Base-by-base conservation (phyloP, 768 basidiomycete genomes). In the Leccinum fibrillosum region DNA sequence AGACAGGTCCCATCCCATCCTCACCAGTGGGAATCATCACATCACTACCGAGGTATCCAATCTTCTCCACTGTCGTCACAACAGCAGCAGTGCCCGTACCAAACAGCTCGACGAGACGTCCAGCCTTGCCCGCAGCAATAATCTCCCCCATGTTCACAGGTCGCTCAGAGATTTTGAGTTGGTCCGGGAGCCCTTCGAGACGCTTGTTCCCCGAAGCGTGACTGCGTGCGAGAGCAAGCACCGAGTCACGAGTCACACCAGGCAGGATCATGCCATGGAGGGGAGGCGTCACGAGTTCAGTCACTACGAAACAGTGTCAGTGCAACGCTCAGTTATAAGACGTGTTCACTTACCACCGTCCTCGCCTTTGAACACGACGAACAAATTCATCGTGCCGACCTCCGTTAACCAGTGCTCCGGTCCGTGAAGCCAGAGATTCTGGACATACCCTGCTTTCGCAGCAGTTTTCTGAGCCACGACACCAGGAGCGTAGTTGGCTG, bases 351-450 rank as follows among this genome's bases (percentile, higher is more conserved):
- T 53, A 86, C 88, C 76, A 50, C 89, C 90, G 65, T 89, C 83
- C 19, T 82, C 80, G 21, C 79, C 81, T 69, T 82, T 84, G 74
- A 94, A 85, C 4, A 87, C 90, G 47, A 88, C 84, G 60, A 95
- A 95, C 70, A 94, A 74, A 73, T 96, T 96, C 94, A 95, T 95
- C 1, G 92, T 93, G 44, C 94, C 94, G 44, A 93, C 92, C 69
- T 82, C 82, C 4, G 81, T 84, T 51, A 82, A 65, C 60, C 77
- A 68, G 61, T 81, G 77, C 52, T 81, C 77, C 2, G 77, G 77
- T 0, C 93, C 94, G 59, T 91, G 84, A 34, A 96, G 77, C 94
- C 94, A 96, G 10, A 96, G 79, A 70, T 93, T 95, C 67, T 96
- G 94, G 15, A 81, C 81, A 69, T 97, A 95, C 15, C 94, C 94